phyloP scores from a whole-genome alignment of 257 asterid species.

The Fraxinus pennsylvanica region DNA sequence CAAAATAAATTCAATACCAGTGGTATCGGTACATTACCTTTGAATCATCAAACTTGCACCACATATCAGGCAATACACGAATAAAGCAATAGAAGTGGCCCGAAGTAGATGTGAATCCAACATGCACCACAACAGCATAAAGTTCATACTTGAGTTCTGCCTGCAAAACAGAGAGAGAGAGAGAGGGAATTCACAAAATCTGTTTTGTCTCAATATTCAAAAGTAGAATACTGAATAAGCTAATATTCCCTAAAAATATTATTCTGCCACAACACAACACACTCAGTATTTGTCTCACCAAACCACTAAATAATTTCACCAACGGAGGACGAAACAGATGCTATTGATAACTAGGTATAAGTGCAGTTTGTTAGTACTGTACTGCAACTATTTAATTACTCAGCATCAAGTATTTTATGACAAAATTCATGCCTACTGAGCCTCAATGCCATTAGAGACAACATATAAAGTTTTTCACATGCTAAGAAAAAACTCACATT shows the following conservation, averaged over 20 bases:
- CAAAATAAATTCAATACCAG: neutral
- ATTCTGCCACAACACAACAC: neutral
- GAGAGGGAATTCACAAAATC: constrained; percentile 18
- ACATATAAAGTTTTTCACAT: constrained; percentile 8
- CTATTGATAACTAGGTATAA: neutral
- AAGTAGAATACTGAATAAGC: constrained; percentile 1
- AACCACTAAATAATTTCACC: neutral
- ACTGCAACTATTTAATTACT: neutral
- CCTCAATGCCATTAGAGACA: neutral
- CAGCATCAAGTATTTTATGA: neutral
- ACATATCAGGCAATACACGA: constrained; percentile 56
- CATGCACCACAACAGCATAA: constrained; percentile 86
- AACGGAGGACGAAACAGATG: neutral
- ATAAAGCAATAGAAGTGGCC: constrained; percentile 88
- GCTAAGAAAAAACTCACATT: constrained; percentile 44
- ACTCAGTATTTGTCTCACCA: constrained; percentile 13
- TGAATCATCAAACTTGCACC: constrained; percentile 90
- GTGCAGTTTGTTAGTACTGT: neutral
- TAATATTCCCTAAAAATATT: neutral
- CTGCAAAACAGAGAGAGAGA: constrained; percentile 41
- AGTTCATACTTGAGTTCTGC: constrained; percentile 60
- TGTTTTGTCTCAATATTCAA: constrained; percentile 1
- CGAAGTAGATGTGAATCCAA: constrained; percentile 65
- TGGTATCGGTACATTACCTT: constrained; percentile 42
- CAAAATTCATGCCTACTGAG: neutral